These are phyloP conservation scores for Endothia cerciana DNA, from an alignment of 2,329 filamentous ascomycete genomes.

Conservation along the genomic window DNA sequence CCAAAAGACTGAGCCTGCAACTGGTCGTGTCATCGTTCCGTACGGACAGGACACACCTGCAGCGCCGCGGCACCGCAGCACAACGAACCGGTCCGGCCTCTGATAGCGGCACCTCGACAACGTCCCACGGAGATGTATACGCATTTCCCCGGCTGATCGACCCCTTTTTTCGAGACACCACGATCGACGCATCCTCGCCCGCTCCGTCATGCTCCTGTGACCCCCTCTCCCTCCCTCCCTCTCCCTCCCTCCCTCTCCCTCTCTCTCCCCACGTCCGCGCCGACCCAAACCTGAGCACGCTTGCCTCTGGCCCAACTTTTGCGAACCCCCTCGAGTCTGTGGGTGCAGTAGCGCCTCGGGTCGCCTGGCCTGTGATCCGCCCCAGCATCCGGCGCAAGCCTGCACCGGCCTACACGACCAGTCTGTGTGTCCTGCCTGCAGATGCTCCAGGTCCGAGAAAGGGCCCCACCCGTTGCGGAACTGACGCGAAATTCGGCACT, in stretches of 20 bases:
- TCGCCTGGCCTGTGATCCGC: not conserved
- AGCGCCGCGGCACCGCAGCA: not conserved
- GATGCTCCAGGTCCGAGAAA: not conserved
- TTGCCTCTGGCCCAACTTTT: not conserved
- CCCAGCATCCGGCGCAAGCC: not conserved
- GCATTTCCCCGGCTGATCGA: not conserved
- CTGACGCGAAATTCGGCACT: not conserved
- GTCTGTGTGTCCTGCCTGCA: not conserved
- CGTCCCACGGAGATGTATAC: not conserved
- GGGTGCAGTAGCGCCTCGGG: not conserved
- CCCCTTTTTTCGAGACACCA: not conserved
- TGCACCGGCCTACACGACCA: not conserved
- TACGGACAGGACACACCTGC: not conserved
- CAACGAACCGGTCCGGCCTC: too few relatives aligned
- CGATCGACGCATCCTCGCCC: not conserved
- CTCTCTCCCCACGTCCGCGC: too few relatives aligned
- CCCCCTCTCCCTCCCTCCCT: too few relatives aligned
- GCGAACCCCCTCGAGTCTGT: not conserved
- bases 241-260: too few relatives aligned
- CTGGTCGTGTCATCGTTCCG: not conserved
- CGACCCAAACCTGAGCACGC: not conserved
- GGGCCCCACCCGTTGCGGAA: slow-evolving; percentile 3
- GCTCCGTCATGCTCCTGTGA: not conserved
- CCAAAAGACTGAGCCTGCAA: not conserved
- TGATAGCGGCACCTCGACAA: too few relatives aligned